Conservation (phyloP, 306 rosid genomes). For the Castanea crenata region DNA sequence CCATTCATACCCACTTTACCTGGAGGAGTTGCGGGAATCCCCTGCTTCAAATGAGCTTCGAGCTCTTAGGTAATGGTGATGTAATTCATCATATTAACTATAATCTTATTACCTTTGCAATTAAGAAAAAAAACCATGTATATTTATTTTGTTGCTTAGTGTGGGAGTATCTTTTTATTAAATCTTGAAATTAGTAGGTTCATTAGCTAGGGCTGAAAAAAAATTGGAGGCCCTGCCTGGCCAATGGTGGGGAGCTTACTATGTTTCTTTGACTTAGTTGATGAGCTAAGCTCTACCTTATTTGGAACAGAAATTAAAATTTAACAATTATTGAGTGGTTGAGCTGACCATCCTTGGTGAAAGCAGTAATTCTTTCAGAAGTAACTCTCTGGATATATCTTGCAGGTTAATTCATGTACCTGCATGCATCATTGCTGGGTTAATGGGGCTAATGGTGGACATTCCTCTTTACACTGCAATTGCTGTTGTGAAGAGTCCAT, state of each 20-base stretch:
- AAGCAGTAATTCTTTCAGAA: neutral
- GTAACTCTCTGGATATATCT: constrained; percentile 12
- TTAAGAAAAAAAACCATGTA: neutral
- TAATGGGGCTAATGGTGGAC: constrained; percentile 61
- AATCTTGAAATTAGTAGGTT: neutral
- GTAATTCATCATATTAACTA: too few relatives aligned
- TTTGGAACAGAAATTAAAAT: neutral
- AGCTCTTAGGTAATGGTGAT: constrained; percentile 50
- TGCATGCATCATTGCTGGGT: constrained; percentile 52
- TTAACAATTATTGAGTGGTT: neutral
- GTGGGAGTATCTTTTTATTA: neutral
- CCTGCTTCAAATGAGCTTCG: constrained; percentile 48
- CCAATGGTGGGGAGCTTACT: neutral
- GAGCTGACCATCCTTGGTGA: neutral
- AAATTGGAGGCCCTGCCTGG: too few relatives aligned
- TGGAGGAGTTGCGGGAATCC: constrained; percentile 71
- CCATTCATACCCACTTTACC: constrained; percentile 66
- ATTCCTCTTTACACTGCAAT: constrained; percentile 67
- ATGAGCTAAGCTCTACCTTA: too few relatives aligned
- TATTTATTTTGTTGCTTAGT: neutral
- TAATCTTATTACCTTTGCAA: neutral
- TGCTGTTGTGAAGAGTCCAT: constrained; percentile 75
- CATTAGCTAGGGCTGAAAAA: neutral
- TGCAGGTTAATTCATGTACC: constrained; percentile 83
- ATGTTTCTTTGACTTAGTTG: neutral